Conservation (phyloP, 1,139 yeast species). For the Suhomyces bribrorum region DNA sequence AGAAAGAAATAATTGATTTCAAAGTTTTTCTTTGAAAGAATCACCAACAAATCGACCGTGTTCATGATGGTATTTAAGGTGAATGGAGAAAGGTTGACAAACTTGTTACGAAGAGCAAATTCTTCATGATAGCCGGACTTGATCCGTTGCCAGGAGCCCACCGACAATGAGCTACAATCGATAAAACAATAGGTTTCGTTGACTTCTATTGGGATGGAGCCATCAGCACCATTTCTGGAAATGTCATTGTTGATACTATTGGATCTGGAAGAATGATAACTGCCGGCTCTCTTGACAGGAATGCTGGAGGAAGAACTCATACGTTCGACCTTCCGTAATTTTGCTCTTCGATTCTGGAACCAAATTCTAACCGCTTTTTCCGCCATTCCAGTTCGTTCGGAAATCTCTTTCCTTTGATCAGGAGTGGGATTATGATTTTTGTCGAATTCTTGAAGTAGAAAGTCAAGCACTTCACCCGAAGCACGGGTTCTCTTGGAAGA, state of each 20-base stretch:
- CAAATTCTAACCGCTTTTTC: constrained; percentile 92
- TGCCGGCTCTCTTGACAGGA: constrained; percentile 6
- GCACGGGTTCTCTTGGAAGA: constrained; percentile 60
- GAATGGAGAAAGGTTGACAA: constrained; percentile 66
- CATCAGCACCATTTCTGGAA: constrained; percentile 15
- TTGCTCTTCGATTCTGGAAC: constrained; percentile 93
- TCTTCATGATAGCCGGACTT: constrained; percentile 59
- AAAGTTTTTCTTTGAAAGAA: constrained; percentile 64
- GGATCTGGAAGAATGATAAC: constrained; percentile 8
- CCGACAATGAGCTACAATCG: constrained; percentile 66
- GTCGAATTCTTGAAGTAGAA: constrained; percentile 68
- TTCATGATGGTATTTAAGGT: constrained; percentile 63
- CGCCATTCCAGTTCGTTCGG: constrained; percentile 79
- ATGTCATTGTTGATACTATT: constrained; percentile 13
- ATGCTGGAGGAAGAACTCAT: constrained; percentile 25
- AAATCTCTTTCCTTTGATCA: constrained; percentile 67
- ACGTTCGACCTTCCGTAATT: constrained; percentile 56
- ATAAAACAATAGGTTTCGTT: constrained; percentile 69
- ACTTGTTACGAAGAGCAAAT: constrained; percentile 39
- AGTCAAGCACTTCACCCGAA: constrained; percentile 77
- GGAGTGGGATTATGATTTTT: constrained; percentile 72
- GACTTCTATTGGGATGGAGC: constrained; percentile 49
- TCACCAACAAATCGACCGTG: constrained; percentile 65
- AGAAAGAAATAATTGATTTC: constrained; percentile 76
- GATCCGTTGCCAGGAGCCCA: constrained; percentile 79